A percentile compares a stretch with the other conserved stretches of the same genome.
Evolutionary conservation across 2,329 filamentous ascomycete species (phyloP).

Genomic region (Pleurostoma richardsiae): DNA sequence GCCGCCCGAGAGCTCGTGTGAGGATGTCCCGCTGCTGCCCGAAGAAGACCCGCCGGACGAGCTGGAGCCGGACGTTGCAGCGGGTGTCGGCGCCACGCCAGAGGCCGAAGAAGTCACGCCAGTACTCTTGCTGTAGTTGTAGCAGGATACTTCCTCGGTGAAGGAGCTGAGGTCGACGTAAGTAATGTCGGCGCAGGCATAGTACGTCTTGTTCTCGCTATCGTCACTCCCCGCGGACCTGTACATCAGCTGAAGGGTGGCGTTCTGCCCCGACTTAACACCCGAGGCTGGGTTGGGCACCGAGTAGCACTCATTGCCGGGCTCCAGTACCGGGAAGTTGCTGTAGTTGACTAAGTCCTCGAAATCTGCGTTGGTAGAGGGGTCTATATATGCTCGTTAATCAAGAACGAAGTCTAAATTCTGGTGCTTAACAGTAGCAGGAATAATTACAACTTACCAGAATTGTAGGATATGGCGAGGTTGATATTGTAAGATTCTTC

Average conservation of each 20-base stretch:
- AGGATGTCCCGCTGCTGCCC: not conserved
- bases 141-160: not conserved
- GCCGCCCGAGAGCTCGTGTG: constrained; percentile 1
- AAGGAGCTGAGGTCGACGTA: not conserved
- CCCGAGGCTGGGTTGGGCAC: not conserved
- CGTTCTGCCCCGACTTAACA: not conserved
- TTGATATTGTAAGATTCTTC: not conserved
- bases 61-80: not conserved
- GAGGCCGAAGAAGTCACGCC: not conserved
- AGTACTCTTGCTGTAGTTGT: not conserved
- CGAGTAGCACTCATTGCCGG: not conserved
- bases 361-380: not conserved
- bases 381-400: not conserved
- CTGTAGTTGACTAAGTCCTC: not conserved
- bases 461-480: not conserved
- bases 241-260: not conserved
- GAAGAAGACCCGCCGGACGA: not conserved
- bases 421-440: not conserved
- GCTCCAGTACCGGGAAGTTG: not conserved
- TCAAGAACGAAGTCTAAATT: not conserved
- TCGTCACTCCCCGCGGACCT: not conserved
- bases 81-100: not conserved
- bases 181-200: not conserved
- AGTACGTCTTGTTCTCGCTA: not conserved
- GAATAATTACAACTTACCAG: not conserved